Evolutionary conservation across 2,329 filamentous ascomycete species (phyloP), one percentile per base, ranked within the genome.

Genomic region (Sordariomycetes sp.): DNA sequence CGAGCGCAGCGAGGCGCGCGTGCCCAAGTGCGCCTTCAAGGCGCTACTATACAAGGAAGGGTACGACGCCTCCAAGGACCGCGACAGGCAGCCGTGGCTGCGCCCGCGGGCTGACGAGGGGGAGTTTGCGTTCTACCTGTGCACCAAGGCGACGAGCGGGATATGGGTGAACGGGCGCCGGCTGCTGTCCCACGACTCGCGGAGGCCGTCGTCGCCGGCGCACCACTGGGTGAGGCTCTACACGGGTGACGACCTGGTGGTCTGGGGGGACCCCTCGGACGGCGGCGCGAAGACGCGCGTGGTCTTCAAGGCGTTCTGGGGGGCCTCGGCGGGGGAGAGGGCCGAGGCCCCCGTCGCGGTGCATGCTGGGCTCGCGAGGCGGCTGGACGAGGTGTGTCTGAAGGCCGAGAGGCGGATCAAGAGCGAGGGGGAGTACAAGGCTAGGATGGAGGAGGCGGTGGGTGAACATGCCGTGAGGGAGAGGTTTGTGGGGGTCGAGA

Each of bases 1-100:
- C 1, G 74, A 84, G 53, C 72, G 69, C 34, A 71, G 73, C 25
- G 89, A 96, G 62, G 78, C 76, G 2, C 85, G 84, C 17, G 82
- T 97, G 39, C 89, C 91, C 1, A 92, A 92, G 66, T 85, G 85
- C 61, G 90, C 89, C 0, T 82, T 96, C 63, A 86, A 88, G 64
- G 74, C 96, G 42, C 76, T 89, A 36, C 81, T 94, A 34, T 90
- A 86, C 78, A 84, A 81, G 57, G 78, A 84, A 0, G 81, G 80
- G 12, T 85, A 85, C 59, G 85, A 89, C 58, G 75, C 79, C 8
- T 74, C 74, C 54, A 76, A 75, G 53, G 76, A 80, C 24, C 55
- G 74, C 74, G 39, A 78, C 78, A 55, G 55, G 53, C 73, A 70
- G 58, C 66, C 73, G 53, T 70, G 74, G 72, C 59, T 64, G 28